Base-by-base conservation (phyloP, 306 rosid species). In the Spatholobus suberectus region DNA sequence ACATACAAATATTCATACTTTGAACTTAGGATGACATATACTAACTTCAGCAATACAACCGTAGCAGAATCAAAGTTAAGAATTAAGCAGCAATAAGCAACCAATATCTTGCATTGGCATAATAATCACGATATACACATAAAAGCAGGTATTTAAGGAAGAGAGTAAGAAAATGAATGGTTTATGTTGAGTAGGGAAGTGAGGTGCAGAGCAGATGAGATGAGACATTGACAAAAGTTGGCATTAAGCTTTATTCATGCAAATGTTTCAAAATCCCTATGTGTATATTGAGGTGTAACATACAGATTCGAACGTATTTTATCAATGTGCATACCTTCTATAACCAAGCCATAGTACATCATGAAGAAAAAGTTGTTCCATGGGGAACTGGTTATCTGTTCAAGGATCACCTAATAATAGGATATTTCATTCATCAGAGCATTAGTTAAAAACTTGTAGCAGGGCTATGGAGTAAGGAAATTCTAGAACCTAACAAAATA, bases 361-460 rank as follows among this genome's bases (percentile, higher is more conserved):
- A 95, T 85, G 90, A 93, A 95, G 47, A 93, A 78, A 32, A 92
- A 8, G 92, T 93, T 95, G 88, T 90, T 92, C 98, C 98, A 95
- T 38, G 98, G 99, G 82, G 96, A 92, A 63, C 91, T 70, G 46
- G 94, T 93, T 57, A 89, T 76, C 79, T 95, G 98, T 81, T 95
- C 98, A 88, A 95, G 85, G 83, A 93, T 65, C 73, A 95, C 98
- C 98, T 95, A 72, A 85, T 63, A 66, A 82, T 14, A 70, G 47
- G 68, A 75, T 24, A 46, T 63, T 85, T 13, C 76, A 79, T 37
- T 73, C 76, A 84, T 86, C 80, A 86, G 68, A 67, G 14, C 44
- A 24, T 23, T 40, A 23, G 51, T 47, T 5, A 4, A 27, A 79
- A 70, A 72, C n/a, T 62, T 62, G 35, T 23, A 74, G 13, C 63